Evolutionary conservation across 176 grass and related monocot genomes (phyloP).

Genomic region (barley (Hordeum vulgare)): DNA sequence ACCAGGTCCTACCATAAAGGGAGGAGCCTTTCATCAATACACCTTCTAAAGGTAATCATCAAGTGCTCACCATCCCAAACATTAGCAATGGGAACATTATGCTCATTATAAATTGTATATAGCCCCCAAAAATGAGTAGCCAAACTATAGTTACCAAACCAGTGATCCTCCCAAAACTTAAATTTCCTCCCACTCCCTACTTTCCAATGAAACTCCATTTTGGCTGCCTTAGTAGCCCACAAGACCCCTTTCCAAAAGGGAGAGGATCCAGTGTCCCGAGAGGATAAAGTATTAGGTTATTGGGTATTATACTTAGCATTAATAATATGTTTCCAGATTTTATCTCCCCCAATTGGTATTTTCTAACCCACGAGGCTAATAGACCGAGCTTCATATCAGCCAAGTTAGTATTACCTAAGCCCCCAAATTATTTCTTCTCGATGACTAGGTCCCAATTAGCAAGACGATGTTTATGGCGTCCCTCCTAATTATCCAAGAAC

Average conservation of each 20-base stretch:
- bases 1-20: too few relatives aligned
- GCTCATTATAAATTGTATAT: neutral
- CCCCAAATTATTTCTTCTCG: neutral
- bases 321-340: neutral
- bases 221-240: neutral
- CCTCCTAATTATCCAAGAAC: neutral
- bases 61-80: neutral
- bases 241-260: neutral
- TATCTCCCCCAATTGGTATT: neutral
- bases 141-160: neutral
- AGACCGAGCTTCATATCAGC: neutral
- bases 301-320: neutral
- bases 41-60: neutral
- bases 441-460: fast-evolving
- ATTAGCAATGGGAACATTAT: neutral
- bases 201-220: neutral
- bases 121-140: neutral
- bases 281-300: neutral
- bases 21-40: neutral
- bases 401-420: neutral
- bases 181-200: neutral
- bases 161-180: neutral
- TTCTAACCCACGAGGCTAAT: neutral
- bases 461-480: neutral
- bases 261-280: fast-evolving